A percentile compares a stretch with the other conserved stretches of the same genome.
Conservation (phyloP, 164 flowering plant species). For the Dillenia suffruticosa region DNA sequence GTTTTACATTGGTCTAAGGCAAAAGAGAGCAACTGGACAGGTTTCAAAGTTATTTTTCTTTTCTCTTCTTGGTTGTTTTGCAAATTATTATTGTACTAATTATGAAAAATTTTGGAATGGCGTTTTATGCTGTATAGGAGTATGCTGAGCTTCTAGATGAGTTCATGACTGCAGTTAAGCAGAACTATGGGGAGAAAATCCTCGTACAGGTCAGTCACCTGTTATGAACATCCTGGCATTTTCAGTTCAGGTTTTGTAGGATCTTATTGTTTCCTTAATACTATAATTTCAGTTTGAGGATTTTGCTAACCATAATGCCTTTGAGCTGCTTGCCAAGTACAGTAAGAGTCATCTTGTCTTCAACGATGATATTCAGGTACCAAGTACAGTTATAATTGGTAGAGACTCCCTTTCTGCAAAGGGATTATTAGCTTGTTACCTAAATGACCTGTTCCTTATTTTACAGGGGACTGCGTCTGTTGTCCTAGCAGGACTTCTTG, state of each 20-base stretch:
- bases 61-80: too few relatives aligned
- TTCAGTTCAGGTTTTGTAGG: too few relatives aligned
- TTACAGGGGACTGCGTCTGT: constrained; percentile 89
- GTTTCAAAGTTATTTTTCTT: constrained; percentile 20
- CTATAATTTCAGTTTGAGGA: constrained; percentile 66
- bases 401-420: neutral
- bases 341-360: constrained; percentile 75
- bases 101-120: neutral
- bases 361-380: constrained; percentile 93
- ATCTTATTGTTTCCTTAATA: neutral
- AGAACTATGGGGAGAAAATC: constrained; percentile 78
- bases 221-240: neutral
- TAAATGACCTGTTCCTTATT: neutral
- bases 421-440: neutral
- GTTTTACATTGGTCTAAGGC: constrained; percentile 80
- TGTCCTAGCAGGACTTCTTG: constrained; percentile 73
- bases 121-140: constrained; percentile 37
- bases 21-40: constrained; percentile 82
- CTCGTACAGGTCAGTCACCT: constrained; percentile 57
- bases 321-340: constrained; percentile 67
- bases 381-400: too few relatives aligned
- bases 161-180: constrained; percentile 81
- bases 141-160: constrained; percentile 72
- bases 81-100: too few relatives aligned
- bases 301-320: constrained; percentile 90